Conservation (phyloP, 2,329 filamentous ascomycete genomes). For the Cercospora citrullina region DNA sequence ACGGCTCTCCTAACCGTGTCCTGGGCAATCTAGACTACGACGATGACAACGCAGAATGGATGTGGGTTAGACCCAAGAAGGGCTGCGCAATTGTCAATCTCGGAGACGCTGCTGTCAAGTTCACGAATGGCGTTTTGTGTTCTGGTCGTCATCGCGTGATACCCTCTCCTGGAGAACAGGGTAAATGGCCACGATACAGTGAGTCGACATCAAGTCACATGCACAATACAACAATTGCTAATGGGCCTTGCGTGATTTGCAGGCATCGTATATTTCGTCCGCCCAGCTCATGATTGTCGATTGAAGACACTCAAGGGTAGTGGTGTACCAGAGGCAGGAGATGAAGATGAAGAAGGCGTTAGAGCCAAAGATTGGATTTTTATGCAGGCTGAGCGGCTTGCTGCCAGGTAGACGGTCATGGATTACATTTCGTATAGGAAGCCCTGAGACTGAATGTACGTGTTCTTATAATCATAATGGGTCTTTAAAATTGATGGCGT, state of each 20-base stretch:
- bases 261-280: conserved; percentile 55
- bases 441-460: background rate
- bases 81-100: conserved; percentile 51
- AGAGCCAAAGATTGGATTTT: conserved; percentile 47
- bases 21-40: conserved; percentile 27
- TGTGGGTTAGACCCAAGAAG: conserved; percentile 55
- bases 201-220: background rate
- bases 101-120: conserved; percentile 51
- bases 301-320: conserved; percentile 43
- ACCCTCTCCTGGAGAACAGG: conserved; percentile 52
- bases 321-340: conserved; percentile 33
- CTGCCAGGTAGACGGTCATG: background rate
- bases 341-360: conserved; percentile 40
- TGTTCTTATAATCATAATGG: background rate
- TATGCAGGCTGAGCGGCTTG: conserved; percentile 42
- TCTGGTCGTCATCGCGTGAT: conserved; percentile 53
- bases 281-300: conserved; percentile 52
- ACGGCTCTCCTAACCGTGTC: conserved; percentile 24
- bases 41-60: conserved; percentile 44
- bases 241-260: background rate
- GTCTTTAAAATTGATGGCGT: no score
- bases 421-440: no score
- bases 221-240: background rate
- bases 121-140: conserved; percentile 46
- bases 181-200: conserved; percentile 50